Base-by-base conservation (phyloP, 768 basidiomycete species). In the Leccinum rimulosum region DNA sequence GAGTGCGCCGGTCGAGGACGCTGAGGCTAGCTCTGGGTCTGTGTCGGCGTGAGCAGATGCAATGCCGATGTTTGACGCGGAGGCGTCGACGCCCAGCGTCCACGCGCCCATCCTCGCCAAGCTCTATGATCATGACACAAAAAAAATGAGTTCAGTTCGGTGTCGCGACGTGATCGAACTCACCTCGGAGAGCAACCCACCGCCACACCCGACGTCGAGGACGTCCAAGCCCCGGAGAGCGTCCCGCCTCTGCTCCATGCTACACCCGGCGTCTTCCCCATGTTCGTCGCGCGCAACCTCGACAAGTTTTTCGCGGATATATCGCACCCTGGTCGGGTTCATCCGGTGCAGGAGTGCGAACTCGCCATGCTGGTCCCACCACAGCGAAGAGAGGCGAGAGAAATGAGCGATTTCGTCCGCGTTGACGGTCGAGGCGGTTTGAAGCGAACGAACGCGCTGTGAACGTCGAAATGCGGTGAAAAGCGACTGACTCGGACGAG, bases 321-420 rank as follows among this genome's bases (percentile, higher is more conserved):
- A 97, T 56, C 84, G 83, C 66, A 95, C 82, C 45, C 97, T 80
- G 11, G 88, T 81, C 2, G 95, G 94, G 75, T 99, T 99, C 96
- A 99, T 98, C 67, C 85, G 84, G 70, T 98, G 97, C 35, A 99
- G 76, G 38, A 94, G 76, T 3, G 77, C 80, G 70, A 96, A 95
- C 72, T 98, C 95, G 64, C 96, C 95, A 19, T 80, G 83, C 69
- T 96, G 93, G 73, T 95, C 87, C 95, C 95, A 98, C 95, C 95
- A 98, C 67, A 86, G 80, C n/a, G 89, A 86, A 2, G 93, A 92
- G 5, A 97, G 85, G 28, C 82, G 80, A 3, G 95, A 93, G 72
- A 98, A 97, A 72, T 93, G 91, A 0, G 89, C 86, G 40, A 97
- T 89, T 74, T 98, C 95, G 55, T 79, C 81, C 0, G 80, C 70